Base-by-base conservation (phyloP, 805 yeast genomes). In the Nakazawaea sp. region DNA sequence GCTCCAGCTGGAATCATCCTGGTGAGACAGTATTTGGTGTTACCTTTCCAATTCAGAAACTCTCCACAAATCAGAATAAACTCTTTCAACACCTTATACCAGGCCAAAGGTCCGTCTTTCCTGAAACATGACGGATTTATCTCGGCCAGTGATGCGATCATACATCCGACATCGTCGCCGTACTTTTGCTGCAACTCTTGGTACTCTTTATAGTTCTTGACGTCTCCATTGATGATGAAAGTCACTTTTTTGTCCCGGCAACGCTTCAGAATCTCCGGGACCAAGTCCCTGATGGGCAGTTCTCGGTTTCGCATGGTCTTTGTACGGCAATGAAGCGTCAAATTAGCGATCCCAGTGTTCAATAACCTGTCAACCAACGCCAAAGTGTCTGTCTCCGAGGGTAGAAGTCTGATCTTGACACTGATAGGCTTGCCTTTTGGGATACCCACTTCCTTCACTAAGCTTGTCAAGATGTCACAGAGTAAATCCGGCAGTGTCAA, bases 71-170 rank as follows among this genome's bases (percentile, higher is more conserved):
- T 53, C 4, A 61, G 52, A 21, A 78, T 50, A 44, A 75, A 85
- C 43, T 85, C 81, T 32, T 63, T 65, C 9, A 75, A 67, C 9
- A 73, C 59, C 18, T 62, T 52, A 18, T 59, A 64, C 84, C 90
- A 84, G 0, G 72, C 62, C 32, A 68, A 53, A 4, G 72, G 69
- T 0, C 58, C 63, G 1, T 50, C 45, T 18, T 6, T 12, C 21
- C 56, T 55, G 55, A 92, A 92, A 27, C 85, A 79, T 1, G 95
- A 69, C 6, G 95, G 92, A 52, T 92, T 89, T 5, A 70, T 52
- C 58, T 92, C 97, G 0, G 97, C 97, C 21, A 78, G 76, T 23
- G 86, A 81, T 1, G 97, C 98, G 50, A 89, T 78, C 98, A 92
- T 90, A 5, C 86, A 89, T 4, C 97, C 95, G n/a, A 81, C 60